A percentile compares a stretch with the other conserved stretches of the same genome.
These are phyloP conservation scores for Sequoiadendron giganteum DNA, from an alignment of 75 land plant species.

Conservation along the genomic window DNA sequence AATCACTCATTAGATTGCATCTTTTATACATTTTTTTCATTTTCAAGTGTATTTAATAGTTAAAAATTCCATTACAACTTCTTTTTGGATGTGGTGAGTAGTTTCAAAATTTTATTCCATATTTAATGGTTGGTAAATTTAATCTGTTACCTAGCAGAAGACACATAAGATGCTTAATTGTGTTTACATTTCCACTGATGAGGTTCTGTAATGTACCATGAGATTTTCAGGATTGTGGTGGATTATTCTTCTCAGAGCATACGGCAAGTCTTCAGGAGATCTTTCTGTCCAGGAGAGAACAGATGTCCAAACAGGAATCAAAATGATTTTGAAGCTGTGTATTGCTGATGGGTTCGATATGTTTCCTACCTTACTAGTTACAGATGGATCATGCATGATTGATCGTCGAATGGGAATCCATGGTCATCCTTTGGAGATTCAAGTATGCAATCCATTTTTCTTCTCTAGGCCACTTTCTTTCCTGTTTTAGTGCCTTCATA, in stretches of 20 bases:
- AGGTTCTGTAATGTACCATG: neutral
- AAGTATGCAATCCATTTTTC: conserved; percentile 35
- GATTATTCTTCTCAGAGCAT: conserved; percentile 93
- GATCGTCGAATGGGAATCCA: conserved; percentile 98
- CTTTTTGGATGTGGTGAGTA: neutral
- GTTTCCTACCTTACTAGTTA: conserved; percentile 91
- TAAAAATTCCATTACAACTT: neutral
- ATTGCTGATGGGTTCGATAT: conserved; percentile 97
- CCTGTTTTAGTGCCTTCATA: neutral
- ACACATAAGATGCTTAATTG: neutral
- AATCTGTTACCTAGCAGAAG: neutral
- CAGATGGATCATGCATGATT: conserved; percentile 98
- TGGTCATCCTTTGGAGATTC: conserved; percentile 97
- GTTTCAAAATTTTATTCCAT: neutral
- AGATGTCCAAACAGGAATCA: conserved; percentile 97
- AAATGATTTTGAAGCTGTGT: conserved; percentile 89
- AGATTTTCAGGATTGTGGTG: conserved; percentile 86
- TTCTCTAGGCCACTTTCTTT: neutral
- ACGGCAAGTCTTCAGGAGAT: conserved; percentile 93
- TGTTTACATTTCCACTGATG: conserved; percentile 3
- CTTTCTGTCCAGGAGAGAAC: conserved; percentile 80
- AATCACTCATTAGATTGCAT: neutral
- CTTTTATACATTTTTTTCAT: neutral
- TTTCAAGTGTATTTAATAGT: neutral
- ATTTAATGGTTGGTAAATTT: neutral